These are phyloP conservation scores for Gossypium rotundifolium DNA, from an alignment of 345 rosid species.

Conservation along the genomic window DNA sequence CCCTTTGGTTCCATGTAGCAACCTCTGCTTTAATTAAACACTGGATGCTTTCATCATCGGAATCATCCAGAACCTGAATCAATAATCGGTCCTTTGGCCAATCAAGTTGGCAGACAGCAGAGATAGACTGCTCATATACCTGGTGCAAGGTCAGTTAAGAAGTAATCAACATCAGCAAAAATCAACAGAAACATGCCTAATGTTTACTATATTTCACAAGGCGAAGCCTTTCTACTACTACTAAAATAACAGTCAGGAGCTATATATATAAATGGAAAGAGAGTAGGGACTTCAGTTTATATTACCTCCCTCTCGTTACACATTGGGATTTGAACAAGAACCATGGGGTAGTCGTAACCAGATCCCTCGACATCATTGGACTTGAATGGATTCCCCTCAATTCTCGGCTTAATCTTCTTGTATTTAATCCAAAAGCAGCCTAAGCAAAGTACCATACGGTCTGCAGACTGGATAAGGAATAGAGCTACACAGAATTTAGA, in stretches of 20 bases:
- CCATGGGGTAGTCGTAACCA: conserved; percentile 56
- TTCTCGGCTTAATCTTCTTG: conserved; percentile 61
- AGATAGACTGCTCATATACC: conserved; percentile 80
- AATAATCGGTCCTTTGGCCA: conserved; percentile 72
- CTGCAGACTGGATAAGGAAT: conserved; percentile 68
- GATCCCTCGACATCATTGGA: conserved; percentile 55
- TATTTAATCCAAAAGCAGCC: conserved; percentile 82
- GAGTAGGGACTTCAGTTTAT: neutral
- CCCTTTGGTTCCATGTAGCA: conserved; percentile 60
- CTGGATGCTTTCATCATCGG: conserved; percentile 63
- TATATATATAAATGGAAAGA: neutral
- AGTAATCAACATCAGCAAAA: conserved; percentile 12
- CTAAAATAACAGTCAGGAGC: conserved; percentile 10
- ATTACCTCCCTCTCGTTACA: conserved; percentile 75
- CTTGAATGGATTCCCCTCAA: conserved; percentile 49
- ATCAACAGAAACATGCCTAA: neutral
- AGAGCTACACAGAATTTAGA: conserved; percentile 64
- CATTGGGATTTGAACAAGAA: conserved; percentile 89
- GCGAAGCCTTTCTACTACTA: neutral
- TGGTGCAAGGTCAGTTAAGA: conserved; percentile 20
- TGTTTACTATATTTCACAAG: neutral
- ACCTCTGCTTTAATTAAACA: conserved; percentile 60
- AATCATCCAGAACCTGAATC: conserved; percentile 81
- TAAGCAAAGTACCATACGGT: conserved; percentile 62
- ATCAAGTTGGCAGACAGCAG: conserved; percentile 79